Conservation (phyloP, 805 yeast species). For the Wickerhamiella sorbophila region DNA sequence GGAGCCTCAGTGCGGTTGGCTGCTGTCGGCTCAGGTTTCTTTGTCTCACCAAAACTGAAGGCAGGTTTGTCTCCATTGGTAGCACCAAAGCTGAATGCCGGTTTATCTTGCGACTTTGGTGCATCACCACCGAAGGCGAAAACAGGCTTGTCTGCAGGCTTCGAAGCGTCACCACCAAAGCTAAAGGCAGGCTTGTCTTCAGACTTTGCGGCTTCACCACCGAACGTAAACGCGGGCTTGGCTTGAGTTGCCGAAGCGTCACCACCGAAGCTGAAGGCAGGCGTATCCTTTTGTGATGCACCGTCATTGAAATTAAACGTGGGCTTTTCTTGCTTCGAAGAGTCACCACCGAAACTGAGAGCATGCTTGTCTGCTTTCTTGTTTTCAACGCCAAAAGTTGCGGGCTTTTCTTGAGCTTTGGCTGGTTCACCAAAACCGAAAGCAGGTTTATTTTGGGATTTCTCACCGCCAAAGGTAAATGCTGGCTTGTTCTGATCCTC, state of each 20-base stretch:
- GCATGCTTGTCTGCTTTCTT: background rate
- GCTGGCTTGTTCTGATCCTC: constrained; percentile 1
- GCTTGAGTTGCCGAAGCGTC: constrained; percentile 2
- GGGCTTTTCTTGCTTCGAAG: constrained; percentile 3
- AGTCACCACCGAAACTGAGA: background rate
- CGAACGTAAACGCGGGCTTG: background rate
- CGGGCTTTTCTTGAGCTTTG: background rate
- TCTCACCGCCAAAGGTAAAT: background rate
- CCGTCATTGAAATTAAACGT: no score
- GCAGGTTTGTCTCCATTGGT: constrained; percentile 5
- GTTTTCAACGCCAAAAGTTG: background rate
- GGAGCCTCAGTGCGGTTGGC: constrained; percentile 2
- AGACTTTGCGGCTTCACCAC: constrained; percentile 4
- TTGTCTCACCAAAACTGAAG: constrained; percentile 5
- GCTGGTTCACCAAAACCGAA: constrained; percentile 6
- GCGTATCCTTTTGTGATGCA: no score
- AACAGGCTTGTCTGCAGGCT: no score
- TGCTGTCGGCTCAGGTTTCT: background rate
- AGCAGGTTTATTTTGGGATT: constrained; percentile 8
- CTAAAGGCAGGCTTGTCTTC: constrained; percentile 5
- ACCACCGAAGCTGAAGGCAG: no score
- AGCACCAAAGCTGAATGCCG: background rate
- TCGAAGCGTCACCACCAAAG: no score
- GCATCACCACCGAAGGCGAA: constrained; percentile 9
- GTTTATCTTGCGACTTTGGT: background rate